phyloP scores from a whole-genome alignment of 345 rosid species.

The Linum lewisii region DNA sequence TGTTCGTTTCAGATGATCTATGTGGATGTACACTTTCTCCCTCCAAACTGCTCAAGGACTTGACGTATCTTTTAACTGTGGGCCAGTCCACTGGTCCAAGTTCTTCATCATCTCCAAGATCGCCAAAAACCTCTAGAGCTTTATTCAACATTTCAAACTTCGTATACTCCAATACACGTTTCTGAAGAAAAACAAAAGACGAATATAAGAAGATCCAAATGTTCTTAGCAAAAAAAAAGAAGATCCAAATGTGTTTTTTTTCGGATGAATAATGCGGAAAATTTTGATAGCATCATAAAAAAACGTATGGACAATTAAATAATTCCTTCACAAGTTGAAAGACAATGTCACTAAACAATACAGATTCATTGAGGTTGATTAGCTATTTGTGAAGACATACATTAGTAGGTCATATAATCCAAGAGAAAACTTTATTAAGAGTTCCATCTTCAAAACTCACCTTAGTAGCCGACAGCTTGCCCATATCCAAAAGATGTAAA shows the following conservation, averaged over 20 bases:
- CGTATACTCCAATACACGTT: slow-evolving; percentile 73
- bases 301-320: background rate
- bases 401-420: background rate
- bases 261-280: too few species aligned
- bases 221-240: too few species aligned
- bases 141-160: slow-evolving; percentile 79
- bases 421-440: background rate
- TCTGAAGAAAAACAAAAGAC: slow-evolving; percentile 26
- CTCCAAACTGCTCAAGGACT: slow-evolving; percentile 55
- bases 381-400: background rate
- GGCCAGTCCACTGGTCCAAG: slow-evolving; percentile 97
- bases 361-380: background rate
- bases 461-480: slow-evolving; percentile 66
- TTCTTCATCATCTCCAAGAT: slow-evolving; percentile 94
- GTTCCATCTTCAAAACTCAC: slow-evolving; percentile 27
- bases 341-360: too few species aligned
- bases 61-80: slow-evolving; percentile 60
- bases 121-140: slow-evolving; percentile 74
- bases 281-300: background rate
- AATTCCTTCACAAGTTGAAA: background rate
- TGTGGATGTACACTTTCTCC: slow-evolving; percentile 57
- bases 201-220: background rate
- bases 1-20: slow-evolving; percentile 28
- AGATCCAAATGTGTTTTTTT: too few species aligned
- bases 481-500: slow-evolving; percentile 66